Evolutionary conservation across 768 basidiomycete species (phyloP), one percentile per base, ranked within the genome.

Genomic region (Mycena galopus): DNA sequence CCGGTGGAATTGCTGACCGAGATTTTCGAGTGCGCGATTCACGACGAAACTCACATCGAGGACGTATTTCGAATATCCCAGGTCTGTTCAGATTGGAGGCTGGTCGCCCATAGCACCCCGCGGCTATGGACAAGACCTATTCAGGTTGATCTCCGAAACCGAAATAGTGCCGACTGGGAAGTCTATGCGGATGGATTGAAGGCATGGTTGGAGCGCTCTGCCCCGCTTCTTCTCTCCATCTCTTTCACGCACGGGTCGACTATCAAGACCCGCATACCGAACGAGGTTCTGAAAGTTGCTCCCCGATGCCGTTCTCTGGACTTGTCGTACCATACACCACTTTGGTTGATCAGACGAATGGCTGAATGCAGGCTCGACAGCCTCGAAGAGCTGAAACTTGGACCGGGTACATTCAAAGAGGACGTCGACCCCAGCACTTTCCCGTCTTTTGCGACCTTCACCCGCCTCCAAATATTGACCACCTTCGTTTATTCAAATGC

Each of bases 31-130:
- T 23, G 16, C 23, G 35, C 58, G 23, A 39, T 39, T 39, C 23
- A 35, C n/a, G 58, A 25, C 58, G 0, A 9, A 6, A 3, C n/a
- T 10, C 30, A 63, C 47, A 50, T 63, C 44, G 3, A n/a, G 29
- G 62, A 63, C 44, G 30, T 47, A 29, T 51, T 30, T n/a, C 47
- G 62, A 14, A 12, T 63, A n/a, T 50, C 44, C 14, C 62, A 63
- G 21, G 47, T 63, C 25, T 63, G 62, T 23, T 35, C 62, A n/a
- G 19, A 63, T 33, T 63, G 62, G 62, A 33, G 44, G 39, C 44
- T 33, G 44, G 19, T 63, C 62, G 62, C 62, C 14, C 25, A 32
- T 32, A 23, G 29, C 21, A 63, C 62, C 27, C 62, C 62, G 44
- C 44, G 25, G n/a, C 62, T 63, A 14, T 63, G 62, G 61, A 47